Evolutionary conservation across 371 early-diverging fungal genomes (phyloP).

Genomic region (Actinomortierella ambigua): DNA sequence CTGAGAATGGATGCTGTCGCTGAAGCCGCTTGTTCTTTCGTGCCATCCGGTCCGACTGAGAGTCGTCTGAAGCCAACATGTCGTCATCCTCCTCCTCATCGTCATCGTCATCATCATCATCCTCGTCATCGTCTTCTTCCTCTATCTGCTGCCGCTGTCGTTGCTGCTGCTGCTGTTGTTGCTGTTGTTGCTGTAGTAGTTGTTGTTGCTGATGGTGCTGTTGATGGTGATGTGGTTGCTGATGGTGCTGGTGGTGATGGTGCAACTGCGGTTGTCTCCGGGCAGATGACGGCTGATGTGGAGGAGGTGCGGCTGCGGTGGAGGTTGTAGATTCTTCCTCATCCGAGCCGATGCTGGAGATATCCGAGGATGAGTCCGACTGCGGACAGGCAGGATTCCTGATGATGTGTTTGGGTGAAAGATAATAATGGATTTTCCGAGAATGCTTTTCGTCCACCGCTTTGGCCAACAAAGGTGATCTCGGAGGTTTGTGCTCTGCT

Average conservation of each 20-base stretch:
- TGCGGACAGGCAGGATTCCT: constrained; percentile 21
- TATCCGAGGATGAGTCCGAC: constrained; percentile 32
- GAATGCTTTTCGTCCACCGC: constrained; percentile 76
- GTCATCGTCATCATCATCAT: constrained; percentile 29
- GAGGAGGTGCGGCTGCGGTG: neutral
- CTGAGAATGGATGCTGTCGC: constrained; percentile 33
- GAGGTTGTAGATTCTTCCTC: constrained; percentile 1
- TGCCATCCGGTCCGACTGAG: constrained; percentile 5
- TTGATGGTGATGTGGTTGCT: constrained; percentile 3
- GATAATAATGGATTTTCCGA: constrained; percentile 79
- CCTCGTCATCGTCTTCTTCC: constrained; percentile 29
- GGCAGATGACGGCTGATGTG: constrained; percentile 1
- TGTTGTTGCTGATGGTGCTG: constrained; percentile 6
- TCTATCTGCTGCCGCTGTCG: constrained; percentile 14
- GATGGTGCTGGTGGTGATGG: neutral
- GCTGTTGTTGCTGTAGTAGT: constrained; percentile 4
- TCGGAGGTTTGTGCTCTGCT: constrained; percentile 76
- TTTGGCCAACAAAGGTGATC: constrained; percentile 73
- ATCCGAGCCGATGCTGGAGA: constrained; percentile 29
- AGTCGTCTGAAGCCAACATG: constrained; percentile 32
- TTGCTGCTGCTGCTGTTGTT: neutral
- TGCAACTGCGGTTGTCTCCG: neutral
- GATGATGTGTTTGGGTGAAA: constrained; percentile 50
- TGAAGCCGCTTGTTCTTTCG: constrained; percentile 39
- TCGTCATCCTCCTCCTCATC: constrained; percentile 40